phyloP scores from a whole-genome alignment of 1,284 basidiomycete genomes.

The Anthracocystis setariae region DNA sequence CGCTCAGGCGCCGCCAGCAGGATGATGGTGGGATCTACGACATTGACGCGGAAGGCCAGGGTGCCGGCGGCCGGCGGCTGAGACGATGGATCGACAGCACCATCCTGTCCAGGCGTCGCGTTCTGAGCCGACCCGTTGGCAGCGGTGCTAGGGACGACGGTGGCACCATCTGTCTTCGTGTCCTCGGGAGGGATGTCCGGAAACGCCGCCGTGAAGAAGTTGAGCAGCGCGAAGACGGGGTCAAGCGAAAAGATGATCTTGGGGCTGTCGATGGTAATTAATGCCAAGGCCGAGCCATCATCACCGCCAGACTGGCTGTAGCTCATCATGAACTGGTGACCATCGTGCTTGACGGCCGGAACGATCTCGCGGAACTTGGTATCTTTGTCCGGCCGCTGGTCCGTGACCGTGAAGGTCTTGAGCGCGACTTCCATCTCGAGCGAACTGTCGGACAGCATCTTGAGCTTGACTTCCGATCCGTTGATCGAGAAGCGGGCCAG shows the following conservation, averaged over 20 bases:
- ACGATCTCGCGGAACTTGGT: slow-evolving; percentile 95
- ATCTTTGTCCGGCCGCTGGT: slow-evolving; percentile 79
- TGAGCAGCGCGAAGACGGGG: slow-evolving; percentile 85
- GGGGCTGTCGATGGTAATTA: slow-evolving; percentile 92
- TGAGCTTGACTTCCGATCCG: slow-evolving; percentile 81
- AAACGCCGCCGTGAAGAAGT: slow-evolving; percentile 82
- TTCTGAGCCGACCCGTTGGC: slow-evolving; percentile 1
- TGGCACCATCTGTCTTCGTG: slow-evolving; percentile 8
- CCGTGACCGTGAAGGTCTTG: slow-evolving; percentile 89
- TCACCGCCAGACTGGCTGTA: slow-evolving; percentile 78
- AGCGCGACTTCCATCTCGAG: slow-evolving; percentile 87
- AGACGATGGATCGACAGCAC: background rate
- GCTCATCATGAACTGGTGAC: slow-evolving; percentile 94
- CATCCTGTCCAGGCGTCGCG: background rate
- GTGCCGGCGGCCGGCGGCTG: slow-evolving; percentile 34
- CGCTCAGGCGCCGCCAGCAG: slow-evolving; percentile 87
- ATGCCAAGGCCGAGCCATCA: slow-evolving; percentile 75
- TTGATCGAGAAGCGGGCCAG: slow-evolving; percentile 87
- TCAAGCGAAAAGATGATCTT: slow-evolving; percentile 93
- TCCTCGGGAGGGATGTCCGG: slow-evolving; percentile 11
- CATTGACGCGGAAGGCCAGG: slow-evolving; percentile 80
- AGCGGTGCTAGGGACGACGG: slow-evolving; percentile 7
- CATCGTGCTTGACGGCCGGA: slow-evolving; percentile 85
- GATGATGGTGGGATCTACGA: slow-evolving; percentile 90
- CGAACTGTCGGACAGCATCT: slow-evolving; percentile 83